A percentile compares a stretch with the other conserved stretches of the same genome.
phyloP scores from a whole-genome alignment of 2,329 filamentous ascomycete species.

The Cladosporium sp. region DNA sequence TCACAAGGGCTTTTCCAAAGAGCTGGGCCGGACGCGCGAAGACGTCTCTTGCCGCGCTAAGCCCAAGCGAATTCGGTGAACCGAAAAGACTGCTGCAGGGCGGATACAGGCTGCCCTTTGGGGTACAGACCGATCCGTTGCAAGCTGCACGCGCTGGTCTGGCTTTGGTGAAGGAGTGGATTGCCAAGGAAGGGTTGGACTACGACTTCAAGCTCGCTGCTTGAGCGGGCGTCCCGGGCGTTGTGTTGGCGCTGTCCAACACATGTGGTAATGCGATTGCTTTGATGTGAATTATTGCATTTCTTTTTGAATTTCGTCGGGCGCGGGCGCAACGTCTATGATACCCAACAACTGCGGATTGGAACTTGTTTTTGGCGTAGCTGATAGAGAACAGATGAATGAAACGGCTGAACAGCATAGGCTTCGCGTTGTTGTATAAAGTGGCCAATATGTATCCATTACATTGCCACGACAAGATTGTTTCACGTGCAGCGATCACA shows the following conservation, averaged over 20 bases:
- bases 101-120: conserved; percentile 40
- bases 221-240: neutral
- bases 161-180: conserved; percentile 41
- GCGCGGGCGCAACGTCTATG: neutral
- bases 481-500: too few species aligned
- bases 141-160: conserved; percentile 42
- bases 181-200: conserved; percentile 15
- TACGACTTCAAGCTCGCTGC: conserved; percentile 5
- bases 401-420: neutral
- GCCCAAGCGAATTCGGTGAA: conserved; percentile 19
- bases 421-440: too few species aligned
- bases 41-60: conserved; percentile 23
- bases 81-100: conserved; percentile 27
- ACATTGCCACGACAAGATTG: too few species aligned
- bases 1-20: conserved; percentile 32
- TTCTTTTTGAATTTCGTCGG: neutral
- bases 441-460: too few species aligned
- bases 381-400: neutral
- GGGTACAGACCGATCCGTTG: conserved; percentile 38
- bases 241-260: neutral
- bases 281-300: neutral
- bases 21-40: conserved; percentile 30
- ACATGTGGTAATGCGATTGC: neutral
- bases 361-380: neutral
- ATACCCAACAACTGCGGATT: conserved; percentile 1